Evolutionary conservation across 805 yeast species (phyloP).

Genomic region (Suhomyces sp.): DNA sequence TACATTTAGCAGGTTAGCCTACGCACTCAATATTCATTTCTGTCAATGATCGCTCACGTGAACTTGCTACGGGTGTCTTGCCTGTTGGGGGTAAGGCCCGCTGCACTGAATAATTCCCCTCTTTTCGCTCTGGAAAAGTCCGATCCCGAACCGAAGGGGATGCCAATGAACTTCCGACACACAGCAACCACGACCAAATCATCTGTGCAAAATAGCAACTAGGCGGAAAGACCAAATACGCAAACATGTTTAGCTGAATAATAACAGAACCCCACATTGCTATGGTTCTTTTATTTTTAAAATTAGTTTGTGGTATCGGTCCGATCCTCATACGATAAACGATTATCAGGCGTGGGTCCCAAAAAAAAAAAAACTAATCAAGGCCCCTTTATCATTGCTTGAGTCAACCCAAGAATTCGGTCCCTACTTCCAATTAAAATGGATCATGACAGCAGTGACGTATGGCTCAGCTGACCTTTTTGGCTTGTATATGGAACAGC

Average conservation of each 20-base stretch:
- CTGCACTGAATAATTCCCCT: neutral
- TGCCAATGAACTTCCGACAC: neutral
- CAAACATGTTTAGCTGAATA: neutral
- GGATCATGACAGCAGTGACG: neutral
- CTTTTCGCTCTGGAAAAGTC: slow-evolving; percentile 8
- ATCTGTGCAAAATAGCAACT: neutral
- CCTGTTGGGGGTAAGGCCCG: neutral
- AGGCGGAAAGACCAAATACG: neutral
- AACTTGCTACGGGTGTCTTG: neutral
- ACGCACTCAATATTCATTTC: neutral
- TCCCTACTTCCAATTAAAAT: neutral
- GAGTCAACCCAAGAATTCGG: neutral
- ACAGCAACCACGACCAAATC: neutral
- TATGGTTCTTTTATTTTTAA: neutral
- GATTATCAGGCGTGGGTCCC: neutral
- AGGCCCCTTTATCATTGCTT: neutral
- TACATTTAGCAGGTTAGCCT: neutral
- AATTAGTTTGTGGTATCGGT: neutral
- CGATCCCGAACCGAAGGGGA: slow-evolving; percentile 7
- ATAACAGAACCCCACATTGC: neutral
- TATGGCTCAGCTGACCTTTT: neutral
- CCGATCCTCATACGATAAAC: neutral
- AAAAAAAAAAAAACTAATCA: neutral
- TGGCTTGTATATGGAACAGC: neutral
- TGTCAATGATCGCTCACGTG: neutral